These are phyloP conservation scores for Aspergillus sp. DNA, from an alignment of 2,329 filamentous ascomycete genomes.

Conservation along the genomic window DNA sequence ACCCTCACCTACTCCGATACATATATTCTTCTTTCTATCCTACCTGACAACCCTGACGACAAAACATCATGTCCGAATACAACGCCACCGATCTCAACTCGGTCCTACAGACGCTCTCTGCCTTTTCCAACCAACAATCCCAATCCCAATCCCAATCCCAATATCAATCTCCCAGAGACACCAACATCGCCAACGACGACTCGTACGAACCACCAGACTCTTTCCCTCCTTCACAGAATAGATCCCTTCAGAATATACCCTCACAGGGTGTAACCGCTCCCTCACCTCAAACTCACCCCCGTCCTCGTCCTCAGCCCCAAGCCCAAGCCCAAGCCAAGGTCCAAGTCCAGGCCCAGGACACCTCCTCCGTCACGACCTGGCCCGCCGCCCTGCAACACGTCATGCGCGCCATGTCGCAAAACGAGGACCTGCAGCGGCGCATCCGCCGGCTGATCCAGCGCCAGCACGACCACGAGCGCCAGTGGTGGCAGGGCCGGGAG, in stretches of 20 bases:
- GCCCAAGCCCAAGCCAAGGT: conserved; percentile 1
- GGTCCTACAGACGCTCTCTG: conserved; percentile 41
- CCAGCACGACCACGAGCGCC: conserved; percentile 61
- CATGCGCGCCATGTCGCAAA: conserved; percentile 47
- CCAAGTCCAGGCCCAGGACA: conserved; percentile 28
- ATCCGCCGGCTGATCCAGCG: conserved; percentile 59
- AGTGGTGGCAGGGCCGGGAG: conserved; percentile 57
- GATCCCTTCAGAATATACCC: neutral
- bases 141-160: neutral
- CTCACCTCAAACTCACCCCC: neutral
- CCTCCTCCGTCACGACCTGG: conserved; percentile 52
- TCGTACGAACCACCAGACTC: conserved; percentile 19
- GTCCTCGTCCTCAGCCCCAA: neutral
- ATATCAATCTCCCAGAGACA: neutral
- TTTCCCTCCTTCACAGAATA: neutral
- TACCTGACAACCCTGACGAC: no score
- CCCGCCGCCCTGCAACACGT: conserved; percentile 50
- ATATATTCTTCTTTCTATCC: no score
- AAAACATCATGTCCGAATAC: conserved; percentile 10
- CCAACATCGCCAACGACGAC: conserved; percentile 9
- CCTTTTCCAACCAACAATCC: conserved; percentile 24
- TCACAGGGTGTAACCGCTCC: neutral
- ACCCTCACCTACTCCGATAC: no score
- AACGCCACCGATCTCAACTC: conserved; percentile 37
- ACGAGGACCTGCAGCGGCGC: conserved; percentile 43